Conservation (phyloP, 805 yeast species). For the Danielozyma ontarioensis region DNA sequence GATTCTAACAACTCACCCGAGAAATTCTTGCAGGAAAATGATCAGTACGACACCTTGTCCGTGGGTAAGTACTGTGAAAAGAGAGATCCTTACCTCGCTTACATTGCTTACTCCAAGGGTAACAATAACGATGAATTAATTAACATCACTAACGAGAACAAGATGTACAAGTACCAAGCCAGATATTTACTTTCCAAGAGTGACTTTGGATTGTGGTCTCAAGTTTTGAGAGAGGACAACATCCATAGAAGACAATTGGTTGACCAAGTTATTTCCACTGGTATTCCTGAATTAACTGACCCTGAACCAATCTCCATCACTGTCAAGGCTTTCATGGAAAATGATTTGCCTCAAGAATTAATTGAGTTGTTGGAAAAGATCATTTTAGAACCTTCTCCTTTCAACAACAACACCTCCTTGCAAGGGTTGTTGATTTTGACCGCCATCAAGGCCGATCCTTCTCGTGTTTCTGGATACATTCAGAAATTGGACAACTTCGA, state of each 20-base stretch:
- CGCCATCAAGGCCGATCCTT: constrained; percentile 90
- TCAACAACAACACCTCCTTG: constrained; percentile 89
- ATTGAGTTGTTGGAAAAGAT: constrained; percentile 94
- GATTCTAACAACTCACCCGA: constrained; percentile 98
- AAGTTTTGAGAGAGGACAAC: constrained; percentile 71
- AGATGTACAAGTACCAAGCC: constrained; percentile 99
- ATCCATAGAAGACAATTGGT: constrained; percentile 85
- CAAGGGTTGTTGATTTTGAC: constrained; percentile 92
- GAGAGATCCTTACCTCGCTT: constrained; percentile 97
- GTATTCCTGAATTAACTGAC: constrained; percentile 88
- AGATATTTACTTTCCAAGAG: constrained; percentile 86
- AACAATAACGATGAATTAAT: constrained; percentile 84
- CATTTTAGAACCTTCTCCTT: constrained; percentile 94
- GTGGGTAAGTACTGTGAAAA: constrained; percentile 98
- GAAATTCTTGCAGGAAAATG: constrained; percentile 88
- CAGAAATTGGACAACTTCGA: constrained; percentile 89
- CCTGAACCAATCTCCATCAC: constrained; percentile 93
- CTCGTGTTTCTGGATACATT: constrained; percentile 76
- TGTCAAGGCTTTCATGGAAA: constrained; percentile 94
- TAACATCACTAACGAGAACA: constrained; percentile 89
- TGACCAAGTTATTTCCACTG: constrained; percentile 93
- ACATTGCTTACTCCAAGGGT: constrained; percentile 96
- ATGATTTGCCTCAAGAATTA: constrained; percentile 86
- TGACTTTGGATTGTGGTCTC: constrained; percentile 77
- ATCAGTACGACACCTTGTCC: constrained; percentile 82